Evolutionary conservation across 2,329 filamentous ascomycete species (phyloP).

Genomic region (Diplocarpon mali): DNA sequence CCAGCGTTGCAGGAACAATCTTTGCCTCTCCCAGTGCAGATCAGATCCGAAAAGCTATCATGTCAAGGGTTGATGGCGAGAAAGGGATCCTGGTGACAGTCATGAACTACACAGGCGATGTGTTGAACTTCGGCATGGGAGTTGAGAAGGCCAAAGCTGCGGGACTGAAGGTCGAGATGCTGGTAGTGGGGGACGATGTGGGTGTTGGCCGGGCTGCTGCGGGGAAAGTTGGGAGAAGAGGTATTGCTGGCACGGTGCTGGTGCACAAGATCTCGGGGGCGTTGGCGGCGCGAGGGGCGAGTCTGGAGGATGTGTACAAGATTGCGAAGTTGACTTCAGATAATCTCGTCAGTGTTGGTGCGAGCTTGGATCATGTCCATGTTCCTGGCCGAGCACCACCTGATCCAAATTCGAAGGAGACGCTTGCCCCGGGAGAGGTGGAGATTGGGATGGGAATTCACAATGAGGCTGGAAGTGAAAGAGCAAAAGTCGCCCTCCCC

Average conservation of each 20-base stretch:
- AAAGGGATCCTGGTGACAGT: constrained; percentile 79
- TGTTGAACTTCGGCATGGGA: constrained; percentile 87
- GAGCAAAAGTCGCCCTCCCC: constrained; percentile 36
- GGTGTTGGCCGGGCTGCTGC: constrained; percentile 72
- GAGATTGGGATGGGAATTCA: constrained; percentile 66
- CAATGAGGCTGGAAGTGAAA: constrained; percentile 48
- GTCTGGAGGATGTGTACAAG: constrained; percentile 58
- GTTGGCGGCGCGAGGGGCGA: constrained; percentile 58
- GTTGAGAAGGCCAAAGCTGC: constrained; percentile 83
- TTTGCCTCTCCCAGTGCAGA: constrained; percentile 74
- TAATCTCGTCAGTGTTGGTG: constrained; percentile 77
- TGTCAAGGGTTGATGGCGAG: constrained; percentile 57
- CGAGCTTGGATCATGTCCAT: constrained; percentile 83
- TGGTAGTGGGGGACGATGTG: constrained; percentile 85
- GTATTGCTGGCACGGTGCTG: constrained; percentile 82
- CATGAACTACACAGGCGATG: constrained; percentile 89
- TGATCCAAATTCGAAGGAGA: constrained; percentile 43
- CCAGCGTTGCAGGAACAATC: constrained; percentile 76
- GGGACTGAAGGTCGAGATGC: constrained; percentile 72
- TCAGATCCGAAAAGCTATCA: constrained; percentile 69
- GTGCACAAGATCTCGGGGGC: constrained; percentile 88
- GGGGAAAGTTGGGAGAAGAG: constrained; percentile 85
- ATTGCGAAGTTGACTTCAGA: constrained; percentile 61
- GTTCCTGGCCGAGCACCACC: constrained; percentile 62
- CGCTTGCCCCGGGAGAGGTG: constrained; percentile 43